Evolutionary conservation across 768 basidiomycete genomes (phyloP).

Genomic region (Pisolithus microcarpus): DNA sequence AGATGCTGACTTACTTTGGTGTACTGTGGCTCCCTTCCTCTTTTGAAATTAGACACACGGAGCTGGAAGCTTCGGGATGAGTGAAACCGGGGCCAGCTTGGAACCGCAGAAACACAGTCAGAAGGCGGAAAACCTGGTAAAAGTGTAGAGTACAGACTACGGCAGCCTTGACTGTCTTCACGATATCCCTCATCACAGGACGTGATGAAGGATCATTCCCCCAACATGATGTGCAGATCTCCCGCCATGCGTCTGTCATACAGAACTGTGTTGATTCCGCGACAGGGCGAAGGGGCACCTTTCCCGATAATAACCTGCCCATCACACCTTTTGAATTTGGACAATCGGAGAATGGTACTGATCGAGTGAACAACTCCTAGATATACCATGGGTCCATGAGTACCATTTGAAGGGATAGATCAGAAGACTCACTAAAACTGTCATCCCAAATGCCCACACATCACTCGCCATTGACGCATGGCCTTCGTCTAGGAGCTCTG

Average conservation of each 20-base stretch:
- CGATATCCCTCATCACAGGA: constrained; percentile 2
- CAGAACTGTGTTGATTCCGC: neutral
- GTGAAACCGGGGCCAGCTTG: no score
- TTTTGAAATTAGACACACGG: no score
- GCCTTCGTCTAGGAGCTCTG: neutral
- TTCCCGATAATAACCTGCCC: neutral
- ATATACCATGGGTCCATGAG: neutral
- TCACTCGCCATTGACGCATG: neutral
- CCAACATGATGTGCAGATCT: neutral
- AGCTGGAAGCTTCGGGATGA: no score
- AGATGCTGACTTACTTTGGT: no score
- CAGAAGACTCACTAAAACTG: neutral
- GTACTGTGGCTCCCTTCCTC: no score
- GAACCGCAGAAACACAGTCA: no score
- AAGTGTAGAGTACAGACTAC: neutral
- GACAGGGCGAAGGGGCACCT: neutral
- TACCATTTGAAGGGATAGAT: no score
- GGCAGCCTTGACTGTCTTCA: neutral
- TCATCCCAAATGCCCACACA: neutral
- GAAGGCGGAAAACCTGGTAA: no score
- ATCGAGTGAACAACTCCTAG: neutral
- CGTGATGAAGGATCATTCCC: neutral
- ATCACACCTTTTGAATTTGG: neutral
- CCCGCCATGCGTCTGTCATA: neutral
- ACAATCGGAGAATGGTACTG: neutral